Evolutionary conservation across 148 eudicot species (phyloP).

Genomic region (Fagopyrum esculentum): DNA sequence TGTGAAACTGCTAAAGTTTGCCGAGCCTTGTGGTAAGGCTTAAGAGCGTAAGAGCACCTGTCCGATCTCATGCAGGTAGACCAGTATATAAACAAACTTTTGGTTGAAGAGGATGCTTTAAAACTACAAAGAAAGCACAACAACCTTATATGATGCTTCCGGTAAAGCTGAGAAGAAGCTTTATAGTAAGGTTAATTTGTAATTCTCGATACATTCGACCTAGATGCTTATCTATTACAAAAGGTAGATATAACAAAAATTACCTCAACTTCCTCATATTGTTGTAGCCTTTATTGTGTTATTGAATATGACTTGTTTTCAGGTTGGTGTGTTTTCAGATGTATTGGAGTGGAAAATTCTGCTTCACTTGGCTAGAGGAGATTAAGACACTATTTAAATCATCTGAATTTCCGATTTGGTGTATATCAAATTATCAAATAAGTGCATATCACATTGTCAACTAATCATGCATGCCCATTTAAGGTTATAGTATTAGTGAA

Average conservation of each 20-base stretch:
- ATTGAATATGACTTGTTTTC: slow-evolving; percentile 13
- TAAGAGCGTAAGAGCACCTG: slow-evolving; percentile 50
- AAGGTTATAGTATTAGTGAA: slow-evolving; percentile 90
- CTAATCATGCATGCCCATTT: slow-evolving; percentile 23
- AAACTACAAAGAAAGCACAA: slow-evolving; percentile 23
- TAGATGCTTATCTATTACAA: slow-evolving; percentile 67
- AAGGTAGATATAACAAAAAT: slow-evolving; percentile 36
- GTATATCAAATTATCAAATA: no score
- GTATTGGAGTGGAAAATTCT: slow-evolving; percentile 64
- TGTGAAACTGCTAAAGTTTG: not conserved
- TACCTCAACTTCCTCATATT: not conserved
- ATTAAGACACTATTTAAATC: slow-evolving; percentile 32
- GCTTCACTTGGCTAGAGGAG: slow-evolving; percentile 61
- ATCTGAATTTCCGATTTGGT: not conserved
- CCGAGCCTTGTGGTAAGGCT: not conserved
- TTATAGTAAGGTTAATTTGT: slow-evolving; percentile 59
- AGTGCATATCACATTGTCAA: not conserved
- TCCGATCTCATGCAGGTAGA: not conserved
- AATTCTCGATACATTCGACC: slow-evolving; percentile 38
- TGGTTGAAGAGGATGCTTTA: slow-evolving; percentile 77
- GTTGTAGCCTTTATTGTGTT: not conserved
- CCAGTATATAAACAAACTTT: slow-evolving; percentile 65
- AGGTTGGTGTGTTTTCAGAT: slow-evolving; percentile 96
- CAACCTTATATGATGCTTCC: slow-evolving; percentile 51
- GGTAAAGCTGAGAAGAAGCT: slow-evolving; percentile 52